A percentile compares a stretch with the other conserved stretches of the same genome.
Conservation (phyloP, 2,329 filamentous ascomycete genomes). For the Monilinia vaccinii-corymbosi region DNA sequence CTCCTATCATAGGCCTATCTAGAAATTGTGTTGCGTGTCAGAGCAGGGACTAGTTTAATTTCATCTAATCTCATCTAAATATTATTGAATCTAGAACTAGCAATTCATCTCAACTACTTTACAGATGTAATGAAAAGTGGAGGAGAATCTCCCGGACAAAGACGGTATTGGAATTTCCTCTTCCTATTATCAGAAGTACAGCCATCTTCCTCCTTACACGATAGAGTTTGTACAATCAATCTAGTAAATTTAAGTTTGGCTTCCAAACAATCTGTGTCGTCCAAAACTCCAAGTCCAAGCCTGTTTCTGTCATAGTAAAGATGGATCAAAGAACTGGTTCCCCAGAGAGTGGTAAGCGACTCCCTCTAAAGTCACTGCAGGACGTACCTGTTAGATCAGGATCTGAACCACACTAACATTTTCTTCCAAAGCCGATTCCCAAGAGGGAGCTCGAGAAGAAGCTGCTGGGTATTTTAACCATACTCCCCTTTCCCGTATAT, state of each 20-base stretch:
- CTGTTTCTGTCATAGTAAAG: not conserved
- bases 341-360: not conserved
- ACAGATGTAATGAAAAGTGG: not conserved
- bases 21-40: not conserved
- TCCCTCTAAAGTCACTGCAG: fast-evolving
- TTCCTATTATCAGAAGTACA: too few species aligned
- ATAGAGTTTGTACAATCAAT: not conserved
- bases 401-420: not conserved
- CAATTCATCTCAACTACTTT: not conserved
- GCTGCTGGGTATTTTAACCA: not conserved
- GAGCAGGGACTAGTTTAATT: too few species aligned
- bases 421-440: not conserved
- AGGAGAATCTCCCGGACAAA: not conserved
- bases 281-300: too few species aligned
- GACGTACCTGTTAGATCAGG: not conserved
- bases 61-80: not conserved
- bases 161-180: too few species aligned
- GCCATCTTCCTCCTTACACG: not conserved
- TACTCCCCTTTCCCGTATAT: too few species aligned
- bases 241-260: not conserved
- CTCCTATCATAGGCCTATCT: not conserved
- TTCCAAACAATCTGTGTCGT: not conserved
- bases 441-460: not conserved
- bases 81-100: not conserved
- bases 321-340: not conserved